Conservation (phyloP, 306 rosid species). For the Cucurbita argyrosperma region DNA sequence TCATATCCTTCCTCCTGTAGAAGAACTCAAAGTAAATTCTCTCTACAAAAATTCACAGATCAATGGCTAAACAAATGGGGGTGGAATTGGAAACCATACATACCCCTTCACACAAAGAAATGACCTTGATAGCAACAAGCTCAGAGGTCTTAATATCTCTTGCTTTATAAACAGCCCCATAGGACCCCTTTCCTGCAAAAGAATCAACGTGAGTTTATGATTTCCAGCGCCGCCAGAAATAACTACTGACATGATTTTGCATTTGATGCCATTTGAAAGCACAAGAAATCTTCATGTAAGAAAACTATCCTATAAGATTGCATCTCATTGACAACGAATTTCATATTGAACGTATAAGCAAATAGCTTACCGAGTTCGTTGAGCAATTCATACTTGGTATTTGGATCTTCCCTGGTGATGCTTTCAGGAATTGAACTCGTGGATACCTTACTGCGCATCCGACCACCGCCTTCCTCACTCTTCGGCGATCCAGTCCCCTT, state of each 20-base stretch:
- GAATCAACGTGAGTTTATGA: background rate
- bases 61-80: background rate
- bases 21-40: conserved; percentile 12
- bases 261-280: background rate
- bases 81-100: conserved; percentile 23
- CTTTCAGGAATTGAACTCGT: conserved; percentile 88
- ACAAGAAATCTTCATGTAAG: background rate
- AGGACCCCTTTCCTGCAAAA: conserved; percentile 81
- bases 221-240: conserved; percentile 3
- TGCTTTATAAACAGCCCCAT: conserved; percentile 95
- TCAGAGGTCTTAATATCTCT: conserved; percentile 84
- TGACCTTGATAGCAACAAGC: conserved; percentile 89
- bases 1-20: conserved; percentile 95
- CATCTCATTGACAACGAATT: background rate
- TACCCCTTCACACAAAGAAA: conserved; percentile 86
- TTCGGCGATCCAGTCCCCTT: conserved; percentile 45
- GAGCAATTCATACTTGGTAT: conserved; percentile 76
- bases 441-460: conserved; percentile 51
- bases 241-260: background rate
- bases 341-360: background rate
- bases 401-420: conserved; percentile 81
- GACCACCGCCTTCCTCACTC: conserved; percentile 36
- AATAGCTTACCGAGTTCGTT: conserved; percentile 73
- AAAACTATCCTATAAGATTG: background rate
- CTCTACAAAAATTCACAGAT: conserved; percentile 6